Evolutionary conservation across 1,284 basidiomycete species (phyloP), one percentile per base, ranked within the genome.

Genomic region (Ceratobasidium theobromae): DNA sequence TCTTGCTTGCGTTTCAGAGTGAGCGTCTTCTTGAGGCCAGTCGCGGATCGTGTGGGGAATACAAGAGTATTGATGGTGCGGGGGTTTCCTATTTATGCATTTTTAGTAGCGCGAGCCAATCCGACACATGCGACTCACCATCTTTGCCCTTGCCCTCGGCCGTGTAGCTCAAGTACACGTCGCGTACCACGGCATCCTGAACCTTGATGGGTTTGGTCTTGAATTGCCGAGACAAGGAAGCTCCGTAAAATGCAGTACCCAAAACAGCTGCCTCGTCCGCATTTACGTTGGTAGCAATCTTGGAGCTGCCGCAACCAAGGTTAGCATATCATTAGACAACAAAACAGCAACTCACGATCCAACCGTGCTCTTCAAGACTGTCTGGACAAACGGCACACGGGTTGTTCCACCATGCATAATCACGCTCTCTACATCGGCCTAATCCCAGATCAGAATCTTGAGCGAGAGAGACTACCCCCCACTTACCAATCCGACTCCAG

Each of bases 211-310:
- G 87, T 80, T 99, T 99, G 69, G 96, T 98, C 79, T 92, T 92
- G 84, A 98, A 98, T 74, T 94, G 92, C 41, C 89, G 83, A 72
- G 90, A 94, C 53, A 95, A 83, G 32, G 85, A 84, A 2, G 97
- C 97, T 23, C 95, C 97, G 71, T 97, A 89, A 64, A 98, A 87
- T 1, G 92, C 97, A 3, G 96, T 95, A 52, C 92, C 95, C 58
- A 99, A 85, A 14, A 98, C 96, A 11, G 91, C 91, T 0, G 95
- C 93, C 80, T 99, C 96, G 75, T 99, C 97, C 0, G 96, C 90
- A 74, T 99, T 99, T 65, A 99, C 93, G 72, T 98, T 98, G 73
- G 90, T 83, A 5, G 94, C 92, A 70, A 97, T 89, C 75, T 90
- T 91, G 66, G 86, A 83, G 51, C 86, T 88, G 69, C 1, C 67